Base-by-base conservation (phyloP, 1,139 yeast genomes). In the Yamadazyma membranifaciens region DNA sequence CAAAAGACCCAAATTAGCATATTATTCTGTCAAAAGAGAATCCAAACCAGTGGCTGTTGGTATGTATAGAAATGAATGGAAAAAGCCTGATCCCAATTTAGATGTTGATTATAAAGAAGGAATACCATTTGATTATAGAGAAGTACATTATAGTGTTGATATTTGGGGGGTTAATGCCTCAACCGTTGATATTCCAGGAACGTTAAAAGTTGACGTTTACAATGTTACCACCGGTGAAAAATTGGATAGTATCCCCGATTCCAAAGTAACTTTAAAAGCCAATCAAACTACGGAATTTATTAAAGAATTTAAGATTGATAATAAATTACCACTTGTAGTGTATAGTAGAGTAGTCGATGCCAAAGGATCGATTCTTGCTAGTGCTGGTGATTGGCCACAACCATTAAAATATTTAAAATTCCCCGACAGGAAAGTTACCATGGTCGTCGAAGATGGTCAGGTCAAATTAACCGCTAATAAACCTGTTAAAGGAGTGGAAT, bases 341-440 rank as follows among this genome's bases (percentile, higher is more conserved):
- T 51, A 54, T 43, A 44, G 52, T 39, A 40, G 58, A 32, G 41
- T 57, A 32, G 45, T 54, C 24, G 41, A 45, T 22, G 37, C 38
- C 14, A 35, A 51, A 9, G 55, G 52, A 7, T 25, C 45, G 4
- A 45, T 59, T 6, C 40, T 70, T 14, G 62, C 70, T 9, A 52
- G 65, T 39, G 65, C 69, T 7, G 60, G 63, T 10, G 78, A 73
- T 47, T 75, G 81, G 80, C 80, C 81, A 2, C 79, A 76, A 49
- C 81, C 81, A 11, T 56, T 76, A 45, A 75, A 75, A 48, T 63
- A 69, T 45, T 52, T 70, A 29, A 53, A 57, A 31, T 62, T 69
- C 48, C 59, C 60, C 3, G 47, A 50, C 11, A 45, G 56, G 37
- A 30, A 46, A 5, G 47, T 57, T 9, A 34, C 42, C 4, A 20